Percentiles rank a stretch among this genome's conserved stretches.
phyloP scores from a whole-genome alignment of 2,329 filamentous ascomycete genomes.

The Cladosporium phlei region DNA sequence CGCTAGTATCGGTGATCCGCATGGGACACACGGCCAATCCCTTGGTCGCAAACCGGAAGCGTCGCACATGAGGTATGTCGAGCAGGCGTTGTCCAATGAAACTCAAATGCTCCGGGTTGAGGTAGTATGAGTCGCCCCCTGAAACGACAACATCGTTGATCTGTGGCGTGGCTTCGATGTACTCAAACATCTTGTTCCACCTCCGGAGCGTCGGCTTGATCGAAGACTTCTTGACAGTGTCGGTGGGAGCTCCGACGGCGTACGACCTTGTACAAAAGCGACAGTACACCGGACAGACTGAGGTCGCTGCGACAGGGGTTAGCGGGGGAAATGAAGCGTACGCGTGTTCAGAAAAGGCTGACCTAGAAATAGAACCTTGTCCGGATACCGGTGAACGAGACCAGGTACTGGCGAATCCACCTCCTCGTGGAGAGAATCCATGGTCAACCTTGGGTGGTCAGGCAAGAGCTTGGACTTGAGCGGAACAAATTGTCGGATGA shows the following conservation, averaged over 20 bases:
- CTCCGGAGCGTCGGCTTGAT: slow-evolving; percentile 36
- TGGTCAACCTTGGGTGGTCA: slow-evolving; percentile 51
- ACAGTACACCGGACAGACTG: slow-evolving; percentile 60
- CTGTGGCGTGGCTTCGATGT: slow-evolving; percentile 49
- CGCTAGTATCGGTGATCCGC: slow-evolving; percentile 50
- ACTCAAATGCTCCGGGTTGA: slow-evolving; percentile 49
- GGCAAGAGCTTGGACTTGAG: slow-evolving; percentile 49
- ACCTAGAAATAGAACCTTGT: slow-evolving; percentile 60
- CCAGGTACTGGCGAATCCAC: slow-evolving; percentile 53
- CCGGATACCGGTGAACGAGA: slow-evolving; percentile 59
- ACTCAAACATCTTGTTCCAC: slow-evolving; percentile 55
- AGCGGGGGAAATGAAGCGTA: too few relatives aligned
- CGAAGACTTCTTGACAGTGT: slow-evolving; percentile 39
- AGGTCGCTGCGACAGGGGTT: slow-evolving; percentile 49
- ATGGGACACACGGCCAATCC: slow-evolving; percentile 57
- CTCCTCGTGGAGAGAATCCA: slow-evolving; percentile 58
- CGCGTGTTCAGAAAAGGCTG: slow-evolving; percentile 25
- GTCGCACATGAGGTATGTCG: slow-evolving; percentile 53
- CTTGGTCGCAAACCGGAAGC: slow-evolving; percentile 59
- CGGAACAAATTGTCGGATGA: slow-evolving; percentile 58
- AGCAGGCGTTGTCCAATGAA: slow-evolving; percentile 54
- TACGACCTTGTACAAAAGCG: slow-evolving; percentile 59
- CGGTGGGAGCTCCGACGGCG: slow-evolving; percentile 53
- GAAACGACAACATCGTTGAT: slow-evolving; percentile 59
- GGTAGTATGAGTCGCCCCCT: slow-evolving; percentile 58